Percentiles rank a stretch among this genome's conserved stretches.
These are phyloP conservation scores for Diaporthe vexans DNA, from an alignment of 2,329 filamentous ascomycete genomes.

Conservation along the genomic window DNA sequence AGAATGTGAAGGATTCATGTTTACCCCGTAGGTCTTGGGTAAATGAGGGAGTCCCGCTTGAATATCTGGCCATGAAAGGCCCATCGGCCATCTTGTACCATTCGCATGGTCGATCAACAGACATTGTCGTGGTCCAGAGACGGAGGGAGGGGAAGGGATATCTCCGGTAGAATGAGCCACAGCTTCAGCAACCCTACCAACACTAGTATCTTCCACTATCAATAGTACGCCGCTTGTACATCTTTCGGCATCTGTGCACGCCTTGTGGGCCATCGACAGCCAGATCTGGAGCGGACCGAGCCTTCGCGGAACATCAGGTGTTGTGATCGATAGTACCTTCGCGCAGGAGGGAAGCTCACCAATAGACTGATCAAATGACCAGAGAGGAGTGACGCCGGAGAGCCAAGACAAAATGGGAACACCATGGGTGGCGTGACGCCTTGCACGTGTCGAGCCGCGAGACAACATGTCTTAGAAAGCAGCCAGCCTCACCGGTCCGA, in stretches of 20 bases:
- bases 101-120: no score
- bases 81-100: no score
- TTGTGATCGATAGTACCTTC: not conserved
- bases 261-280: not conserved
- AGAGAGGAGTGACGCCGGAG: not conserved
- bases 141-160: no score
- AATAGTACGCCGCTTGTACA: no score
- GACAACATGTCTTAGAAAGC: slow-evolving; percentile 5
- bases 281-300: not conserved
- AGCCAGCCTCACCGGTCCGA: not conserved
- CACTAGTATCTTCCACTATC: no score
- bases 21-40: not conserved
- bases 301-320: not conserved
- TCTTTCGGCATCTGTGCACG: not conserved
- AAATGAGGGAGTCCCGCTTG: not conserved
- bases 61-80: no score
- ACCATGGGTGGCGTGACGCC: slow-evolving; percentile 13
- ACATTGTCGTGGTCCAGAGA: no score
- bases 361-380: not conserved
- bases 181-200: no score
- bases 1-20: not conserved
- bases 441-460: slow-evolving; percentile 7
- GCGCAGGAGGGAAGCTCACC: not conserved
- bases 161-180: no score
- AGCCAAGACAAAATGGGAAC: not conserved